These are phyloP conservation scores for Hypoxylon lenormandii DNA, from an alignment of 495 filamentous ascomycete species.

Conservation along the genomic window DNA sequence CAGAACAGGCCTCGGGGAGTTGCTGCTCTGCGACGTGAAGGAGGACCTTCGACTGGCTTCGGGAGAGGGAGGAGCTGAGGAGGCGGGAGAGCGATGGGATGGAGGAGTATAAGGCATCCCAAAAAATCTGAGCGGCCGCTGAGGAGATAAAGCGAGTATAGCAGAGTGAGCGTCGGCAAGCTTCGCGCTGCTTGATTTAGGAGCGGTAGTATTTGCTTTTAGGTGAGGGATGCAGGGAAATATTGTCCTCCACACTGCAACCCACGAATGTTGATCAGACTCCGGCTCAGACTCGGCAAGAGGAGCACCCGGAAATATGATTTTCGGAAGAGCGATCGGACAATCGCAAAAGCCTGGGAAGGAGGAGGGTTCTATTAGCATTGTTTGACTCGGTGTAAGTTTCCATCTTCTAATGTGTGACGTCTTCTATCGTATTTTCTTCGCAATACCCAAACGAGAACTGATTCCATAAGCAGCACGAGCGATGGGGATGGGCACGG, in stretches of 20 bases:
- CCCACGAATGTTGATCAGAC: conserved; percentile 37
- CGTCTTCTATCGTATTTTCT: neutral
- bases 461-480: conserved; percentile 6
- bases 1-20: conserved; percentile 64
- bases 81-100: conserved; percentile 79
- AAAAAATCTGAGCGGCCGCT: conserved; percentile 51
- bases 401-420: conserved; percentile 42
- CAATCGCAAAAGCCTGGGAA: conserved; percentile 46
- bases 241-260: conserved; percentile 40
- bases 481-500: neutral
- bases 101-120: conserved; percentile 96
- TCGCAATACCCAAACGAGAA: conserved; percentile 2
- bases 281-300: conserved; percentile 1
- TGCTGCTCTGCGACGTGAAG: conserved; percentile 59
- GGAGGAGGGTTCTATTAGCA: conserved; percentile 47
- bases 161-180: conserved; percentile 33
- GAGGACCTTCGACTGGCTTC: conserved; percentile 69
- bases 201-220: conserved; percentile 20
- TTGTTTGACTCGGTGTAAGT: conserved; percentile 40
- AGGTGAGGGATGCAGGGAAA: conserved; percentile 48
- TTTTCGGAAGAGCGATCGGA: conserved; percentile 33
- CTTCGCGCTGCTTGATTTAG: conserved; percentile 42
- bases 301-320: conserved; percentile 25
- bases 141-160: conserved; percentile 38
- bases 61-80: conserved; percentile 73